Percentiles rank a stretch among this genome's conserved stretches.
These are phyloP conservation scores for Ceratocystis albifundus DNA, from an alignment of 2,329 filamentous ascomycete genomes.

Conservation along the genomic window DNA sequence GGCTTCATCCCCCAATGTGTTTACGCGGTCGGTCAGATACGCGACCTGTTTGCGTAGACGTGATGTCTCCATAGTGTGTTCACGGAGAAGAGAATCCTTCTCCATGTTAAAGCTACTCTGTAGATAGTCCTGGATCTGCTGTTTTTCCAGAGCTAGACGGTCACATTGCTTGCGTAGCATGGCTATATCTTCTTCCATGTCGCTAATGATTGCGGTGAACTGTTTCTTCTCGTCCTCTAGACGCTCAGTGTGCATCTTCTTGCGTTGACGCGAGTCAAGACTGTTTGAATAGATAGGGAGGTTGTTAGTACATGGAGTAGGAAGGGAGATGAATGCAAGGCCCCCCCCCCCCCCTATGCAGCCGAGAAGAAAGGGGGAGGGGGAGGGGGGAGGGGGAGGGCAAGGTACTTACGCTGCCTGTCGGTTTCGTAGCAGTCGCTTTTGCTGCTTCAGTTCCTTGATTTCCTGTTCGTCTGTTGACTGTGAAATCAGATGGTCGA, in stretches of 20 bases:
- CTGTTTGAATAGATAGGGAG: conserved; percentile 35
- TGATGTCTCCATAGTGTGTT: conserved; percentile 79
- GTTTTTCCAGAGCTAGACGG: conserved; percentile 60
- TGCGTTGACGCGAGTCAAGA: conserved; percentile 90
- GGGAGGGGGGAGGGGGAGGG: background rate
- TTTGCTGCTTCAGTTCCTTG: conserved; percentile 97
- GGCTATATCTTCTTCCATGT: conserved; percentile 66
- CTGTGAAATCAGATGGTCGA: conserved; percentile 81
- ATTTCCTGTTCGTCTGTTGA: conserved; percentile 85
- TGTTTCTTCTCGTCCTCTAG: conserved; percentile 96
- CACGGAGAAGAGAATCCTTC: conserved; percentile 82
- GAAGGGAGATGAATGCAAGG: conserved; percentile 21
- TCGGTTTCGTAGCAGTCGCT: conserved; percentile 84
- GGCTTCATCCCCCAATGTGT: conserved; percentile 47
- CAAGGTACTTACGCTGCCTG: conserved; percentile 83
- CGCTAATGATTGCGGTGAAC: conserved; percentile 61
- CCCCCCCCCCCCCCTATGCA: too few relatives aligned
- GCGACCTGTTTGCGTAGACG: conserved; percentile 87
- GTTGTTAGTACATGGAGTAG: background rate
- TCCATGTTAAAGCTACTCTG: conserved; percentile 64
- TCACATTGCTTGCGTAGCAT: conserved; percentile 58
- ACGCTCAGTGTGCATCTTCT: conserved; percentile 96
- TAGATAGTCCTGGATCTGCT: conserved; percentile 63
- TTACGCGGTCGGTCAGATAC: conserved; percentile 61
- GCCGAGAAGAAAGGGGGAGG: conserved; percentile 24